phyloP scores from a whole-genome alignment of 805 yeast genomes.

The Lipomyces yamadae region DNA sequence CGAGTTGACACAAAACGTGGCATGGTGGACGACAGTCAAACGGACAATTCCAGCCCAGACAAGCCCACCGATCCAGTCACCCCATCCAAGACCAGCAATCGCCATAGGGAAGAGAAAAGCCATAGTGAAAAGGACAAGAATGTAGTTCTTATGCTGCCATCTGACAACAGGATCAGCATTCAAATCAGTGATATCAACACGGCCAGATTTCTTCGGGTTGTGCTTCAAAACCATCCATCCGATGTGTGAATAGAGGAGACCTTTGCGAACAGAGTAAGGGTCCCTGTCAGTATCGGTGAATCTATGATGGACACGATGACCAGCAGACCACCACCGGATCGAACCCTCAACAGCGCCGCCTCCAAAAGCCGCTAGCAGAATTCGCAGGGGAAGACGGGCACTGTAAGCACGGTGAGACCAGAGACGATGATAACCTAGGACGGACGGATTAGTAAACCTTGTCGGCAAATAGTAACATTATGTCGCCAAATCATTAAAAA shows the following conservation, averaged over 20 bases:
- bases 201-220: constrained; percentile 64
- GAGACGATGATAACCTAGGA: constrained; percentile 64
- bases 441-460: neutral
- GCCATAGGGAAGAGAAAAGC: constrained; percentile 68
- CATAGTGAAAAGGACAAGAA: constrained; percentile 55
- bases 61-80: constrained; percentile 76
- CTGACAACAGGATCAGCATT: constrained; percentile 59
- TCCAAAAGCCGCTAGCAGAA: constrained; percentile 63
- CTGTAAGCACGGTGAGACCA: constrained; percentile 68
- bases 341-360: constrained; percentile 78
- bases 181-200: constrained; percentile 71
- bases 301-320: constrained; percentile 90
- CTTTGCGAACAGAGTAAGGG: constrained; percentile 83
- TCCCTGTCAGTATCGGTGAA: constrained; percentile 86
- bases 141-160: constrained; percentile 77
- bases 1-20: constrained; percentile 76
- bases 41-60: constrained; percentile 79
- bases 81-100: constrained; percentile 69
- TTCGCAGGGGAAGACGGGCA: constrained; percentile 53
- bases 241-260: constrained; percentile 79
- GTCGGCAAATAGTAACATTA: neutral
- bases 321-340: constrained; percentile 75
- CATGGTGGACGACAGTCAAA: constrained; percentile 75
- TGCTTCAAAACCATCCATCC: constrained; percentile 84
- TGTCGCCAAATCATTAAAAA: constrained; percentile 41